These are phyloP conservation scores for Colletotrichum simmondsii DNA, from an alignment of 2,329 filamentous ascomycete genomes.

Conservation along the genomic window DNA sequence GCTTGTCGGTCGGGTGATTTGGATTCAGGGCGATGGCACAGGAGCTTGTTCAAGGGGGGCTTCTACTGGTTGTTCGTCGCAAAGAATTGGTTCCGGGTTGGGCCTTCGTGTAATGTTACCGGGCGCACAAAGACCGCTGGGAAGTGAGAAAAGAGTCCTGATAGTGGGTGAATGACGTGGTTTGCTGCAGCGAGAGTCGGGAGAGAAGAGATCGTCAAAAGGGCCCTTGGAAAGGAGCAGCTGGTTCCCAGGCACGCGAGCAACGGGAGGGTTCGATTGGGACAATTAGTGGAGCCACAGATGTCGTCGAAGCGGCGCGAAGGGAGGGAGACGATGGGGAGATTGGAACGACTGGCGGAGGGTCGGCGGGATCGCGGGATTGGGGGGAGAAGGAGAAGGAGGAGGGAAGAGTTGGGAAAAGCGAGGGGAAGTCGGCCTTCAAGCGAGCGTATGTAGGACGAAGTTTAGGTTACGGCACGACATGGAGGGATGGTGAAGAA, in stretches of 20 bases:
- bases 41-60: not conserved
- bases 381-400: not conserved
- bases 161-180: slow-evolving; percentile 4
- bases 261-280: not conserved
- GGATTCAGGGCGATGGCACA: not conserved
- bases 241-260: not conserved
- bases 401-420: not conserved
- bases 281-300: slow-evolving; percentile 16
- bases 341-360: slow-evolving; percentile 8
- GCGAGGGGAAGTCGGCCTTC: slow-evolving; percentile 5
- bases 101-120: not conserved
- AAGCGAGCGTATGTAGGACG: slow-evolving; percentile 10
- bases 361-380: slow-evolving; percentile 12
- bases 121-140: slow-evolving; percentile 9
- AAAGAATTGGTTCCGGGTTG: slow-evolving; percentile 1
- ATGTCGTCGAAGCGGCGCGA: not conserved
- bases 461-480: slow-evolving; percentile 10
- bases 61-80: not conserved
- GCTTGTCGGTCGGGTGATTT: not conserved
- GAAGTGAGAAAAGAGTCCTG: not conserved
- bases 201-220: slow-evolving; percentile 8
- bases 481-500: not conserved
- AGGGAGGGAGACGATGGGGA: not conserved
- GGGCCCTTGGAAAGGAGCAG: not conserved
- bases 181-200: slow-evolving; percentile 15